These are phyloP conservation scores for Termitomyces sp. DNA, from an alignment of 768 basidiomycete genomes.

Conservation along the genomic window DNA sequence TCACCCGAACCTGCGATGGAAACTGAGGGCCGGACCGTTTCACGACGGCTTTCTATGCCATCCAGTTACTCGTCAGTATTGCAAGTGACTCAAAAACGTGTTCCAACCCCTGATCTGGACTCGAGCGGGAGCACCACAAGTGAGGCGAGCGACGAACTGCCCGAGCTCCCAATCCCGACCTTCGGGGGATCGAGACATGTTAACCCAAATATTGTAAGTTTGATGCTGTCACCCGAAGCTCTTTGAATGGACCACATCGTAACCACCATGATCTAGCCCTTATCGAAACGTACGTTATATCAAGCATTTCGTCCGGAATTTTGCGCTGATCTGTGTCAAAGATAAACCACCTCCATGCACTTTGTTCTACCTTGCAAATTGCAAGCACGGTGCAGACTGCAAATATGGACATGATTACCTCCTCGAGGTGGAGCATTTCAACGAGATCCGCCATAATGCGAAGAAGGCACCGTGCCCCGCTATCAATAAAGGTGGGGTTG, in stretches of 20 bases:
- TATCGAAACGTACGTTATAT: constrained; percentile 56
- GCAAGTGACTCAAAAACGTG: constrained; percentile 27
- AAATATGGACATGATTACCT: constrained; percentile 63
- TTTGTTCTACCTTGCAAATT: constrained; percentile 58
- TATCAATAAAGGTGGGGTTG: constrained; percentile 48
- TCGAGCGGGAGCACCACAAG: constrained; percentile 41
- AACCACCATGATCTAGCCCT: constrained; percentile 31
- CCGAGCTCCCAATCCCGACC: constrained; percentile 26
- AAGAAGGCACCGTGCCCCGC: constrained; percentile 62
- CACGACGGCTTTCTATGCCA: constrained; percentile 17
- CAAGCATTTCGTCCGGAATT: constrained; percentile 4
- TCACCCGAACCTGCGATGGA: constrained; percentile 17
- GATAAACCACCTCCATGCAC: constrained; percentile 68
- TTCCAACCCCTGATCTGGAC: constrained; percentile 36
- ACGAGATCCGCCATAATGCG: constrained; percentile 51
- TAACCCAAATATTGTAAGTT: constrained; percentile 50
- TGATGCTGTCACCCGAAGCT: constrained; percentile 6
- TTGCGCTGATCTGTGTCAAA: constrained; percentile 22
- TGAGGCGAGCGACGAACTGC: constrained; percentile 39
- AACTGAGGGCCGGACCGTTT: background rate
- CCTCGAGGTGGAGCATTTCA: constrained; percentile 49
- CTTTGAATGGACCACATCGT: background rate
- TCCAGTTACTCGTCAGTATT: constrained; percentile 44
- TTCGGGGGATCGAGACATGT: constrained; percentile 38
- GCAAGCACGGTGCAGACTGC: constrained; percentile 56